These are phyloP conservation scores for Penicillium oxalicum DNA, from an alignment of 2,329 filamentous ascomycete genomes.

Conservation along the genomic window DNA sequence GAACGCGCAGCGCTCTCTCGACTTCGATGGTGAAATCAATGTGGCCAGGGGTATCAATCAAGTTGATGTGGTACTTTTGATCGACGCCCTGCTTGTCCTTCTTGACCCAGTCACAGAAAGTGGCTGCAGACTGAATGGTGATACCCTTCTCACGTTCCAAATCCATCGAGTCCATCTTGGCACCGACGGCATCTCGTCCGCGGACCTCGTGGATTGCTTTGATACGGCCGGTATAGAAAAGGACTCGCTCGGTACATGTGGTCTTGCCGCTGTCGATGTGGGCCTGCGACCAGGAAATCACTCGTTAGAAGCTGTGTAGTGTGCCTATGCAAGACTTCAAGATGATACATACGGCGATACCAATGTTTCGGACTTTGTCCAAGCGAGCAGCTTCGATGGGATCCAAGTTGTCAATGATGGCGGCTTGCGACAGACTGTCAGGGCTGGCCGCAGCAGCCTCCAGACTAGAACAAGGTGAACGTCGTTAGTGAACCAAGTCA, in stretches of 20 bases:
- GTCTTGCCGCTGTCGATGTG: conserved; percentile 99
- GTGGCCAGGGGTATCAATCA: conserved; percentile 97
- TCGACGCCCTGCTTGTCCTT: conserved; percentile 69
- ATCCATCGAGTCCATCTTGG: conserved; percentile 99
- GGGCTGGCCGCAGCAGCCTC: conserved; percentile 56
- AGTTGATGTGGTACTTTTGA: conserved; percentile 91
- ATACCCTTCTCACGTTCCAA: conserved; percentile 97
- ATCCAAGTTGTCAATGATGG: conserved; percentile 72
- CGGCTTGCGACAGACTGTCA: conserved; percentile 53
- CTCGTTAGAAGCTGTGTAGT: conserved; percentile 1
- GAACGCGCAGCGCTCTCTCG: conserved; percentile 84
- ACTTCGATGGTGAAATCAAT: conserved; percentile 99
- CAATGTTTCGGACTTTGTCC: conserved; percentile 85
- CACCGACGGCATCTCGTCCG: conserved; percentile 80
- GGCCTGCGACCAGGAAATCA: conserved; percentile 50
- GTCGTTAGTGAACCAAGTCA: conserved; percentile 3
- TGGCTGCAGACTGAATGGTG: conserved; percentile 96
- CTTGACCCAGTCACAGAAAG: conserved; percentile 96
- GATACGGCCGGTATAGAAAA: conserved; percentile 97
- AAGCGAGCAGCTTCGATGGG: conserved; percentile 72
- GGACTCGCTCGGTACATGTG: conserved; percentile 88
- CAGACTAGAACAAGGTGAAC: conserved; percentile 33
- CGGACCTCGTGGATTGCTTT: conserved; percentile 96
- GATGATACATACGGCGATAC: conserved; percentile 69
- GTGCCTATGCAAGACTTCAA: background rate